phyloP scores from a whole-genome alignment of 1,284 basidiomycete species.

The Ganoderma meredithae region DNA sequence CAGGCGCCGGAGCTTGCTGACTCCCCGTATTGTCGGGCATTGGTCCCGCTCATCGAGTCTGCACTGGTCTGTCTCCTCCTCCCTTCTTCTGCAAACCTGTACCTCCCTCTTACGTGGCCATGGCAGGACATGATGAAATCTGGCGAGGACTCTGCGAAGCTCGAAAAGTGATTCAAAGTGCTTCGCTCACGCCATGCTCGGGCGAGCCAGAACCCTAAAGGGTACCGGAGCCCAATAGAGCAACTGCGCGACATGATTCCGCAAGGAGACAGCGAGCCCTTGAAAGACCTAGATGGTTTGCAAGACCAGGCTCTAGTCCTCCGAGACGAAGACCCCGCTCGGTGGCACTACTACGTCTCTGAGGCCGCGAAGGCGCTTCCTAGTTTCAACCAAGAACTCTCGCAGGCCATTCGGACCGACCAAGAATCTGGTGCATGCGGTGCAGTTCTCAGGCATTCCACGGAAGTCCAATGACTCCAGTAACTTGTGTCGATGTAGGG shows the following conservation, averaged over 20 bases:
- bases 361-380: conserved; percentile 26
- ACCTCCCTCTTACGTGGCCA: neutral
- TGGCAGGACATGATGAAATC: conserved; percentile 34
- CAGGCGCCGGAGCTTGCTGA: conserved; percentile 27
- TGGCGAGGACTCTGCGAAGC: conserved; percentile 24
- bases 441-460: too few relatives aligned
- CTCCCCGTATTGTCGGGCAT: conserved; percentile 10
- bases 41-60: conserved; percentile 33
- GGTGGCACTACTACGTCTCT: conserved; percentile 20
- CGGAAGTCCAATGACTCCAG: too few relatives aligned
- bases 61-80: conserved; percentile 22
- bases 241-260: conserved; percentile 31
- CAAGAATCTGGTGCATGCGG: conserved; percentile 10
- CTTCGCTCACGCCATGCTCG: neutral
- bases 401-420: conserved; percentile 22
- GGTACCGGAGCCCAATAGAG: conserved; percentile 24
- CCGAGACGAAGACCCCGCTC: conserved; percentile 16
- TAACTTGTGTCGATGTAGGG: too few relatives aligned
- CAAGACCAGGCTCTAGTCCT: conserved; percentile 29
- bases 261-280: neutral
- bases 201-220: neutral
- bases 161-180: conserved; percentile 20
- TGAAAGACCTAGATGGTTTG: neutral
- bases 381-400: conserved; percentile 26
- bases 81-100: conserved; percentile 1